Evolutionary conservation across 148 eudicot genomes (phyloP).

Genomic region (Oxyria digyna): DNA sequence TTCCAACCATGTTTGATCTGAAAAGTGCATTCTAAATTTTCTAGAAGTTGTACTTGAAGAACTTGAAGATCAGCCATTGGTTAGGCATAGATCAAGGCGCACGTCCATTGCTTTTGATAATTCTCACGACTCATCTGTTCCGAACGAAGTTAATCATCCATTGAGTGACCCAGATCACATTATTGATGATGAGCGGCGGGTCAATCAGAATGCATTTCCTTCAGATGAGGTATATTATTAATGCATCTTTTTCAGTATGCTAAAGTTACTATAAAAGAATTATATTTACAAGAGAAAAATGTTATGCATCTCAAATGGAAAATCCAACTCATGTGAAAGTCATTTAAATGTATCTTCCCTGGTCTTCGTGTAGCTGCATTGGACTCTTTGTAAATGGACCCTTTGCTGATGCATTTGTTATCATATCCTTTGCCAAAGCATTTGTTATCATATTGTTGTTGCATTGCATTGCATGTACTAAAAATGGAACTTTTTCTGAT

Average conservation of each 20-base stretch:
- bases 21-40: too few species aligned
- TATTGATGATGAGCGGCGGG: conserved; percentile 22
- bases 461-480: neutral
- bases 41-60: conserved; percentile 79
- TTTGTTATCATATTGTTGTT: neutral
- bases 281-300: neutral
- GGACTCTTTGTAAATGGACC: neutral
- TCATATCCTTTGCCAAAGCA: neutral
- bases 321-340: neutral
- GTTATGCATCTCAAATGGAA: neutral
- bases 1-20: too few species aligned
- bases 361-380: neutral
- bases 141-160: conserved; percentile 36
- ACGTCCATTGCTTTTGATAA: conserved; percentile 30
- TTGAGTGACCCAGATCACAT: conserved; percentile 30
- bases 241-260: neutral
- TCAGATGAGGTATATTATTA: conserved; percentile 49
- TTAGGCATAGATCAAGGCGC: conserved; percentile 67
- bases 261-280: neutral
- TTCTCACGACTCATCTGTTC: conserved; percentile 28
- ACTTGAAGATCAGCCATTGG: conserved; percentile 62
- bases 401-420: too few species aligned
- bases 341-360: neutral
- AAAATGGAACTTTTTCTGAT: neutral
- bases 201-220: conserved; percentile 33